Evolutionary conservation across 1,284 basidiomycete species (phyloP).

Genomic region (Moniliophthora roreri): DNA sequence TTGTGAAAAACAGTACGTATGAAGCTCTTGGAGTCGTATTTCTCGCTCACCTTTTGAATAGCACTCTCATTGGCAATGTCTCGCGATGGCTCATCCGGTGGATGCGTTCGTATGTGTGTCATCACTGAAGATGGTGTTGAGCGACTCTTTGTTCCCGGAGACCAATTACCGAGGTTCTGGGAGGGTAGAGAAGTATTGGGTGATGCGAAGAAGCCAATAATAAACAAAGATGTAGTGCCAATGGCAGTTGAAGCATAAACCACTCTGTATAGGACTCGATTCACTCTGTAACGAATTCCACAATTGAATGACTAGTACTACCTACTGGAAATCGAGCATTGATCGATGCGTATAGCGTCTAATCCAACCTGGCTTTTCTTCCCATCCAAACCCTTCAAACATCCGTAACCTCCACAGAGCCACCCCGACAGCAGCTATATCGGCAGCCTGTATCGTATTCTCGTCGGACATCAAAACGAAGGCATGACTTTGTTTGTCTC

Average conservation of each 20-base stretch:
- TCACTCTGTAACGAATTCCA: slow-evolving; percentile 9
- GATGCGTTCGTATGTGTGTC: slow-evolving; percentile 96
- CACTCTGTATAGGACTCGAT: slow-evolving; percentile 8
- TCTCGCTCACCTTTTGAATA: slow-evolving; percentile 30
- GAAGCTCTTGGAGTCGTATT: neutral
- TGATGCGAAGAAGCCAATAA: slow-evolving; percentile 32
- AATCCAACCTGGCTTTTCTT: slow-evolving; percentile 15
- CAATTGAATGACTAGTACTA: neutral
- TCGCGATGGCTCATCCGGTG: slow-evolving; percentile 96
- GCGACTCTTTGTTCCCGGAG: slow-evolving; percentile 92
- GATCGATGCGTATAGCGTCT: slow-evolving; percentile 13
- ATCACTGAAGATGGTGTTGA: slow-evolving; percentile 93
- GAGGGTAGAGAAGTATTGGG: slow-evolving; percentile 74
- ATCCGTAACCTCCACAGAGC: slow-evolving; percentile 75
- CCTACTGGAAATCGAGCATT: neutral
- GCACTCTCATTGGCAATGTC: slow-evolving; percentile 96
- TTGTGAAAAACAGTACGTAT: slow-evolving; percentile 92
- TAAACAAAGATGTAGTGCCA: slow-evolving; percentile 40
- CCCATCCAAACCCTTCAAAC: slow-evolving; percentile 60
- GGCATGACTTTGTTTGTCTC: slow-evolving; percentile 60
- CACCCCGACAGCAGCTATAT: slow-evolving; percentile 60
- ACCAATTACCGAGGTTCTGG: slow-evolving; percentile 87
- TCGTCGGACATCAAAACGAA: slow-evolving; percentile 61
- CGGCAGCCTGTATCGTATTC: slow-evolving; percentile 48
- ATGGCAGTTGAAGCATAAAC: slow-evolving; percentile 68